A percentile compares a stretch with the other conserved stretches of the same genome.
Conservation (phyloP, 805 yeast species). For the Candida chauliodis region DNA sequence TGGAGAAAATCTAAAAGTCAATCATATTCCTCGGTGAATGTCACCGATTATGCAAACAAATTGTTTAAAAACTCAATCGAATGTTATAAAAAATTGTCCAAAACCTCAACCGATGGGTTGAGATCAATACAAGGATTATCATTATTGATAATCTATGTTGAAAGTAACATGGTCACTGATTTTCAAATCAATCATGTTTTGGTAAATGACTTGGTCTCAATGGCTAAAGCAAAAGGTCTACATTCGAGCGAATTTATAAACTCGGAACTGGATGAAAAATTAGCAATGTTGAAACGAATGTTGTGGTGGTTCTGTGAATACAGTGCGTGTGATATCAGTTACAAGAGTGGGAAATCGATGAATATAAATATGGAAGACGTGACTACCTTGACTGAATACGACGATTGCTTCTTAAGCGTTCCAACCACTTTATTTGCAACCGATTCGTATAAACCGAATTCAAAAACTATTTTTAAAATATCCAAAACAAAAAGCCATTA, state of each 20-base stretch:
- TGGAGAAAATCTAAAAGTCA: slow-evolving; percentile 4
- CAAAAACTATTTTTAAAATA: slow-evolving; percentile 8
- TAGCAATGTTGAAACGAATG: slow-evolving; percentile 13
- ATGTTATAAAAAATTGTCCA: slow-evolving; percentile 49
- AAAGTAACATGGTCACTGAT: slow-evolving; percentile 19
- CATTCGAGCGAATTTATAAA: slow-evolving; percentile 19
- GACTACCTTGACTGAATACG: slow-evolving; percentile 16
- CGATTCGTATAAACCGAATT: slow-evolving; percentile 7
- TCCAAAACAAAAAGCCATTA: neutral
- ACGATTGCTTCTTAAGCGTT: slow-evolving; percentile 13
- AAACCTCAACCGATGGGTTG: slow-evolving; percentile 44
- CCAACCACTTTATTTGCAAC: slow-evolving; percentile 11
- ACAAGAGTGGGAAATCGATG: slow-evolving; percentile 28
- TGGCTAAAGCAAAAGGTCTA: slow-evolving; percentile 30
- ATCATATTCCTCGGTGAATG: slow-evolving; percentile 8
- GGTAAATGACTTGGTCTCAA: slow-evolving; percentile 22
- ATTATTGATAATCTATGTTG: slow-evolving; percentile 39
- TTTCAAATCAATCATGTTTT: slow-evolving; percentile 25
- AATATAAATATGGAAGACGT: slow-evolving; percentile 19
- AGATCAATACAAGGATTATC: slow-evolving; percentile 48
- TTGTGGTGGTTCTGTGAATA: slow-evolving; percentile 31
- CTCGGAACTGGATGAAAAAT: slow-evolving; percentile 12
- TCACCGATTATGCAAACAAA: slow-evolving; percentile 14
- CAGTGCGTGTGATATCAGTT: slow-evolving; percentile 25
- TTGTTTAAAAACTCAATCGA: slow-evolving; percentile 33